phyloP scores from a whole-genome alignment of 2,329 filamentous ascomycete genomes.

The Monilinia fructicola region DNA sequence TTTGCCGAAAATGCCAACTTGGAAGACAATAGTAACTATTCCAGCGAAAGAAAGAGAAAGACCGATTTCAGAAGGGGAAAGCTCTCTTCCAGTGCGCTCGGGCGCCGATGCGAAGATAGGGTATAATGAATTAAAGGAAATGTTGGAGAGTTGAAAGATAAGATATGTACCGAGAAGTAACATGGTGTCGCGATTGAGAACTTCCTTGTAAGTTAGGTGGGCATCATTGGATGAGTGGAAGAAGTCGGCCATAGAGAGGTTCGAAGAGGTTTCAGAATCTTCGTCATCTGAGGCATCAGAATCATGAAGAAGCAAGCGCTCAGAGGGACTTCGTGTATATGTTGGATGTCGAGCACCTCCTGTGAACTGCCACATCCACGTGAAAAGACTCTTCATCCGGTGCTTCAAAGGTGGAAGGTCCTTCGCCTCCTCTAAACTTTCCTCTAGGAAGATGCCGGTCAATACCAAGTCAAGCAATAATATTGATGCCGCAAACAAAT shows the following conservation, averaged over 20 bases:
- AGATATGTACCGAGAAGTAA: slow-evolving; percentile 82
- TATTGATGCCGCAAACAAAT: slow-evolving; percentile 72
- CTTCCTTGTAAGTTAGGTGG: slow-evolving; percentile 53
- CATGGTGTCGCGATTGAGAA: slow-evolving; percentile 79
- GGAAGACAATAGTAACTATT: slow-evolving; percentile 82
- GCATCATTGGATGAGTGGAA: slow-evolving; percentile 45
- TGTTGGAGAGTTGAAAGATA: slow-evolving; percentile 90
- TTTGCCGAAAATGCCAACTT: slow-evolving; percentile 78
- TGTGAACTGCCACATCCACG: slow-evolving; percentile 69
- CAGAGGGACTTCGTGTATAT: slow-evolving; percentile 50
- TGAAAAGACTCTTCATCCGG: slow-evolving; percentile 59
- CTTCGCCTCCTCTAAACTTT: slow-evolving; percentile 72
- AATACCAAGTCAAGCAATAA: slow-evolving; percentile 71
- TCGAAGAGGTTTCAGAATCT: slow-evolving; percentile 40
- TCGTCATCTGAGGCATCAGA: slow-evolving; percentile 47
- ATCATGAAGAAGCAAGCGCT: slow-evolving; percentile 40
- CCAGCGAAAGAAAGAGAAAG: slow-evolving; percentile 83
- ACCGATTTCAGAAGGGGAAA: slow-evolving; percentile 79
- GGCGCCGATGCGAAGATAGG: slow-evolving; percentile 83
- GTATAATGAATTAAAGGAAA: slow-evolving; percentile 92
- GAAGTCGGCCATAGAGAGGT: slow-evolving; percentile 40
- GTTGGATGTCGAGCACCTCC: slow-evolving; percentile 55
- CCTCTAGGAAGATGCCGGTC: slow-evolving; percentile 78
- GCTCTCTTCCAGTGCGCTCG: slow-evolving; percentile 71
- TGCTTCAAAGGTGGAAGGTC: slow-evolving; percentile 59